These are phyloP conservation scores for Fusarium haematococcum DNA, from an alignment of 2,329 filamentous ascomycete species.

Conservation along the genomic window DNA sequence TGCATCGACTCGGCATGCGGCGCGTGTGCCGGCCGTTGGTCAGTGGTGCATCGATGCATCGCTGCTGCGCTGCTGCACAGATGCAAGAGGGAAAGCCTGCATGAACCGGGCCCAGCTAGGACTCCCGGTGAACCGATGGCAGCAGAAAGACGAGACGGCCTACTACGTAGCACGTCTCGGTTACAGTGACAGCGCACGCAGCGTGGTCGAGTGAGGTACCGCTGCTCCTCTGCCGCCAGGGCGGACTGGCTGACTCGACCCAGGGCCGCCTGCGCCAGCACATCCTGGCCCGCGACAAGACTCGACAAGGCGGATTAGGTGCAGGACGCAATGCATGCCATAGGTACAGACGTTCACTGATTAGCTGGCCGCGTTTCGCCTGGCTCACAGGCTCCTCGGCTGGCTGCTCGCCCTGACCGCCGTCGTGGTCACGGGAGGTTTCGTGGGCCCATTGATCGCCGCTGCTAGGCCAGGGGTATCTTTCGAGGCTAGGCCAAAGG, in stretches of 20 bases:
- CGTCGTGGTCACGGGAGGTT: slow-evolving; percentile 42
- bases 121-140: slow-evolving; percentile 29
- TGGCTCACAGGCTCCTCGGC: slow-evolving; percentile 24
- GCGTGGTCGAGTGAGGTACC: not conserved
- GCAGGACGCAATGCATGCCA: slow-evolving; percentile 50
- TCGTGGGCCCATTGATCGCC: slow-evolving; percentile 43
- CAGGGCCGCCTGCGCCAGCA: slow-evolving; percentile 36
- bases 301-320: slow-evolving; percentile 43
- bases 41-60: slow-evolving; percentile 36
- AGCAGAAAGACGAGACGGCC: slow-evolving; percentile 29
- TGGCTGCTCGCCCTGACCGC: slow-evolving; percentile 41
- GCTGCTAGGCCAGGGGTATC: slow-evolving; percentile 40
- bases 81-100: slow-evolving; percentile 44
- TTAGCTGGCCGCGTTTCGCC: slow-evolving; percentile 36
- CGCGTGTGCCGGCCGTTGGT: slow-evolving; percentile 37
- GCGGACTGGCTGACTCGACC: slow-evolving; percentile 15
- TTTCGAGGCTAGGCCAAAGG: slow-evolving; percentile 23
- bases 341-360: slow-evolving; percentile 45
- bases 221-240: slow-evolving; percentile 22
- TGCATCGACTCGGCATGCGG: slow-evolving; percentile 38
- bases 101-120: slow-evolving; percentile 44
- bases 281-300: slow-evolving; percentile 37
- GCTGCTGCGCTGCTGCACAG: slow-evolving; percentile 43
- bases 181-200: slow-evolving; percentile 13
- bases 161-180: slow-evolving; percentile 13